Conservation (phyloP, 1,284 basidiomycete genomes). For the Tylopilus sp. region DNA sequence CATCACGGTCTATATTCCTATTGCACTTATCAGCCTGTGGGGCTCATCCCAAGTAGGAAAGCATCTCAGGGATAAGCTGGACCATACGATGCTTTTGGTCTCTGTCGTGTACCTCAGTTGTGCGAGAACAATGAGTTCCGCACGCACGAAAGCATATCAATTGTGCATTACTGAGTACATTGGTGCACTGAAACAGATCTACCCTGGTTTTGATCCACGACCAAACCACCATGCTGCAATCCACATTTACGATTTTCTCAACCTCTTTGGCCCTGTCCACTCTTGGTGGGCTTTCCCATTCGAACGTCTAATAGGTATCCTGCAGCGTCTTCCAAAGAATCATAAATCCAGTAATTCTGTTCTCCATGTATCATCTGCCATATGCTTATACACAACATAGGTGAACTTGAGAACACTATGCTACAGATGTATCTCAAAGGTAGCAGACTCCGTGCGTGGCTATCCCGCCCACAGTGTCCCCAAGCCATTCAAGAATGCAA, state of each 20-base stretch:
- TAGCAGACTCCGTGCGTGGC: background rate
- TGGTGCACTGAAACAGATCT: background rate
- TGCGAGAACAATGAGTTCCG: too few relatives aligned
- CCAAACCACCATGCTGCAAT: background rate
- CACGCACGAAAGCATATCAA: background rate
- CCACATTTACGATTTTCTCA: background rate
- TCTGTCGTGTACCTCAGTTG: too few relatives aligned
- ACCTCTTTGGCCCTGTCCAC: background rate
- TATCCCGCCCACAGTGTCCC: background rate
- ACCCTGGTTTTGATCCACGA: background rate
- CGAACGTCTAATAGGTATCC: background rate
- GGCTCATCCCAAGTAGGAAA: too few relatives aligned
- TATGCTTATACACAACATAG: background rate
- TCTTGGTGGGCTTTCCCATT: background rate
- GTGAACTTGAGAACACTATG: background rate
- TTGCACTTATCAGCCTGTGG: slow-evolving; percentile 38
- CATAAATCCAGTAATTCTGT: background rate
- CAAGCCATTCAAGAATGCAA: background rate
- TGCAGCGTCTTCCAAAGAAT: background rate
- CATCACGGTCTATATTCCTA: slow-evolving; percentile 42
- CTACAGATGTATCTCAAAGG: background rate
- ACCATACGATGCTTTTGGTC: slow-evolving; percentile 21
- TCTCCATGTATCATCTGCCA: background rate
- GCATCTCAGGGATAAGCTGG: too few relatives aligned
- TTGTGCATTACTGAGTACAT: background rate